Base-by-base conservation (phyloP, 768 basidiomycete genomes). In the Guyanaporus albipodus region DNA sequence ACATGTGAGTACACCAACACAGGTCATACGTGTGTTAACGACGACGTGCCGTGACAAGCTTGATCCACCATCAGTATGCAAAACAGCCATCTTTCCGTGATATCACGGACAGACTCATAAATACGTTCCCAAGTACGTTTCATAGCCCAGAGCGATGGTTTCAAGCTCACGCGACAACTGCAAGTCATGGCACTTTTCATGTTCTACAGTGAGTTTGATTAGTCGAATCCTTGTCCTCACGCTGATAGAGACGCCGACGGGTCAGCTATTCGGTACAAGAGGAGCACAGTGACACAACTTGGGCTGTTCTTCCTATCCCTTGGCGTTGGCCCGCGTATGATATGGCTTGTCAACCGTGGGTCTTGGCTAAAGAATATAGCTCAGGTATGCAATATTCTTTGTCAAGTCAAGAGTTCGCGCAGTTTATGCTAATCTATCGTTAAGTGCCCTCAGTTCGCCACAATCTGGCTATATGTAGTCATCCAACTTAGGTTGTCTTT, bases 61-160 rank as follows among this genome's bases (percentile, higher is more conserved):
- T 91, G 35, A 78, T 89, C 36, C 87, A 87, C 58, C 79, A 78
- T 40, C 90, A 92, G 64, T 92, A 91, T 50, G 82, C 79, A 31
- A 76, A 80, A 61, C 65, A 71, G n/a, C 72, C 80, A 1, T 68
- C 76, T 15, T 59, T 80, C 27, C 54, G 67, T 38, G 74, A 67
- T 8, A 53, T 87, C 26, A 44, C 68, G n/a, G 74, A 79, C 24
- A 78, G 80, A 54, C 77, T 90, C 72, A 45, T 77, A 22, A 70
- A 80, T 17, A 77, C 83, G 23, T 70, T 87, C 24, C 89, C 90
- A n/a, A 83, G 89, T 91, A 65, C 47, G 83, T 72, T 38, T 50
- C 14, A 23, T 35, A 45, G 33, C 23, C 24, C n/a, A 36, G 21
- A 42, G 11, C 17, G 22, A 27, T 22, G 29, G n/a, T 42, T 28